Percentiles rank a stretch among this genome's conserved stretches.
Conservation (phyloP, 169 alveolate species). For the Neospora caninum region DNA sequence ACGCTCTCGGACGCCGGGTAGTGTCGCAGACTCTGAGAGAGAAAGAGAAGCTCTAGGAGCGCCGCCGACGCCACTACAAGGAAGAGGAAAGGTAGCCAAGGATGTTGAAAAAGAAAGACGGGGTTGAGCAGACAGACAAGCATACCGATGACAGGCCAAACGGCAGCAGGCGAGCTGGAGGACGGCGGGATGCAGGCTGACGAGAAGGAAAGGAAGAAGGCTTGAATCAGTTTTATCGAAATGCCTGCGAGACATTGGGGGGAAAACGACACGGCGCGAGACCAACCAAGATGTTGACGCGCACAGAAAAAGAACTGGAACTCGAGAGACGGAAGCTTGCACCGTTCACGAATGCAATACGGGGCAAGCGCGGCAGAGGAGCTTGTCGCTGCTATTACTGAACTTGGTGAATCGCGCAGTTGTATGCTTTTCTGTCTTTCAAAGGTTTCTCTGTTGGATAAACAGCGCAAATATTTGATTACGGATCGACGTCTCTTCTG, state of each 20-base stretch:
- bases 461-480: no score
- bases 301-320: neutral
- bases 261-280: no score
- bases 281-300: no score
- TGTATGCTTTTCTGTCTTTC: no score
- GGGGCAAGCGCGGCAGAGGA: no score
- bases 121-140: slow-evolving; percentile 14
- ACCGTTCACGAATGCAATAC: no score
- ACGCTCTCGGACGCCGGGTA: slow-evolving; percentile 31
- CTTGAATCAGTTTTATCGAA: neutral
- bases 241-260: neutral
- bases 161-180: neutral
- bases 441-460: no score
- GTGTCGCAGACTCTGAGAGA: slow-evolving; percentile 17
- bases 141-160: neutral
- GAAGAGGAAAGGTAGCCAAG: neutral
- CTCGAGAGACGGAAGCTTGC: no score
- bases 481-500: no score
- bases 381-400: no score
- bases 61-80: neutral
- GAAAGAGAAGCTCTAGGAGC: slow-evolving; percentile 28
- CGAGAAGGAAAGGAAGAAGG: slow-evolving; percentile 5
- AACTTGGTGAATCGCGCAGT: no score
- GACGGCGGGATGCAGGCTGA: neutral
- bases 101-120: slow-evolving; percentile 2